Evolutionary conservation across 2,329 filamentous ascomycete genomes (phyloP).

Genomic region (Aspergillus sp.): DNA sequence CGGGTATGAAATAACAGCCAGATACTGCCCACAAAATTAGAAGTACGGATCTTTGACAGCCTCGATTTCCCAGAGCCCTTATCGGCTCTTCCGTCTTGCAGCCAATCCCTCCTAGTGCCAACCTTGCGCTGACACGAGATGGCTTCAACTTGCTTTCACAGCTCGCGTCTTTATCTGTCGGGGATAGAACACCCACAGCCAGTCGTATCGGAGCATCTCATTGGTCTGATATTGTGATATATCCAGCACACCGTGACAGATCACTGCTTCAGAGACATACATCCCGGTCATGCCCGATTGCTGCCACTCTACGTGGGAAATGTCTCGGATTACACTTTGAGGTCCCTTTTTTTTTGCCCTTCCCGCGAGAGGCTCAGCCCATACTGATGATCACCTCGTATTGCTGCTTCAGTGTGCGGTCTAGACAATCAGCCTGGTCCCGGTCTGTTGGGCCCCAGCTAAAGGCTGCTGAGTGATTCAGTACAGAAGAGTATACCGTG

Average conservation of each 20-base stretch:
- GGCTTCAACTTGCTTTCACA: background rate
- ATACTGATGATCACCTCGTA: slow-evolving; percentile 4
- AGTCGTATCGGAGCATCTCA: too few relatives aligned
- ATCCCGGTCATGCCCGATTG: background rate
- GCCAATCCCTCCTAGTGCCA: background rate
- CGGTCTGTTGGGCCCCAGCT: background rate
- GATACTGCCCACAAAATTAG: background rate
- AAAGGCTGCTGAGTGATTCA: background rate
- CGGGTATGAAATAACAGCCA: background rate
- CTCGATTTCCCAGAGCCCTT: background rate
- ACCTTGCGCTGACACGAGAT: slow-evolving; percentile 4
- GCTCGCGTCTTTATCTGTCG: slow-evolving; percentile 5
- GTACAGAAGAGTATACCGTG: background rate
- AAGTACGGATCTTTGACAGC: background rate
- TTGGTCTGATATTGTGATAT: background rate
- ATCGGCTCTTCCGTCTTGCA: background rate
- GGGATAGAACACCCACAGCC: background rate
- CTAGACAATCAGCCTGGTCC: background rate
- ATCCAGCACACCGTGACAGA: slow-evolving; percentile 8
- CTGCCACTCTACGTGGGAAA: slow-evolving; percentile 2
- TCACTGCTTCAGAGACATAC: background rate
- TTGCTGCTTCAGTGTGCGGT: background rate
- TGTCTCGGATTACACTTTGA: background rate
- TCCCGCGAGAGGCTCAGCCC: background rate
- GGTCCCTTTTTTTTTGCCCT: background rate